Conservation (phyloP, 345 rosid species). For the Cardamine resedifolia region DNA sequence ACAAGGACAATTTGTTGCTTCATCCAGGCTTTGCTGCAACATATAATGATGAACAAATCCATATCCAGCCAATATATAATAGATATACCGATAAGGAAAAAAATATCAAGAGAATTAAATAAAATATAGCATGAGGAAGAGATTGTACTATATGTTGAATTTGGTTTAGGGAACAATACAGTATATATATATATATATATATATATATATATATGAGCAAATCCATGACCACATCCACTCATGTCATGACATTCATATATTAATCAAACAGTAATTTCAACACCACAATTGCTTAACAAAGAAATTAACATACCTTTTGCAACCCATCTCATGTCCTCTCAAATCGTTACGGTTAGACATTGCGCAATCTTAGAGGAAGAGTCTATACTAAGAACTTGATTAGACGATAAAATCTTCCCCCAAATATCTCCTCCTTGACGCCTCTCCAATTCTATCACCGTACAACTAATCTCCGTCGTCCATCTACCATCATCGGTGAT, state of each 20-base stretch:
- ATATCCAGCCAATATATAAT: no score
- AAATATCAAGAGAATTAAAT: neutral
- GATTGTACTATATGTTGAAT: no score
- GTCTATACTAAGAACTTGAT: neutral
- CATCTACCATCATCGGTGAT: neutral
- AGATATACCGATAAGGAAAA: neutral
- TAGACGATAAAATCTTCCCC: neutral
- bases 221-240: no score
- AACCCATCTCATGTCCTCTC: no score
- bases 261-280: neutral
- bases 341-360: neutral
- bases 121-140: no score
- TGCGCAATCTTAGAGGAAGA: neutral
- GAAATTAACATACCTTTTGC: no score
- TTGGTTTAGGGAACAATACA: no score
- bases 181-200: no score
- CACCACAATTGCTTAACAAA: no score
- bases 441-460: neutral
- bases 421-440: neutral
- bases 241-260: no score
- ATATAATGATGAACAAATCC: neutral
- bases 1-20: neutral
- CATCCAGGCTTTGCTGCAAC: neutral
- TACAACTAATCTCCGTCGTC: neutral
- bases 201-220: no score